Evolutionary conservation across 31 red algal genomes (phyloP), one percentile per base, ranked within the genome.

Genomic region (Asparagopsis taxiformis): DNA sequence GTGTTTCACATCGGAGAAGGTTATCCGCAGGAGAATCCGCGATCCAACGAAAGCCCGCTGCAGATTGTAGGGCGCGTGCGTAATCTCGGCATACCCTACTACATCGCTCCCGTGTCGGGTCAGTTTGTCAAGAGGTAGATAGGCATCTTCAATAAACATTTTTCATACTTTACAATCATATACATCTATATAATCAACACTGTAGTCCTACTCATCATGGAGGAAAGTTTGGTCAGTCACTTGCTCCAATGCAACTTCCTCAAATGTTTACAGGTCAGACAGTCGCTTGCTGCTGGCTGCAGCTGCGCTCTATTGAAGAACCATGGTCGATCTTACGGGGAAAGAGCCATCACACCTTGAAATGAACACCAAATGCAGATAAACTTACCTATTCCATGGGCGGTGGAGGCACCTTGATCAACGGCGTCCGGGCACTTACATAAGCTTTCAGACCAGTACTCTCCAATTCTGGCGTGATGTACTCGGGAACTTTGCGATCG

Each of bases 291-390:
- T n/a, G n/a, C n/a, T n/a, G n/a, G n/a, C n/a, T n/a, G 75, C 65
- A 59, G 25, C 37, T 54, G 55, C 64, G n/a, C 46, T 63, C 54
- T 37, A 49, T 44, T 23, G 20, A 52, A 30, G 65, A 83, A 83
- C 53, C 79, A 83, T 72, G 53, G 79, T 83, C 79, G 79, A 83
- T 83, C 65, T 60, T 83, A 44, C 79, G 79, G 79, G 79, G 79
- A 83, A 83, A 83, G 79, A 83, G 54, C 31, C 79, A 83, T 83
- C 79, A 58, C 50, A 41, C 68, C 79, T 37, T 63, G 13, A 2
- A 4, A 39, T 2, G 55, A 37, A 20, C 23, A 37, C 3, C n/a
- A 8, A 30, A 3, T 25, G 9, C 16, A 55, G 3, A 51, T 5
- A 49, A 50, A 39, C 36, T 15, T 59, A 38, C 30, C 32, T 26